phyloP scores from a whole-genome alignment of 192 early-diverging fungal species.

The Gamsiella multidivaricata region DNA sequence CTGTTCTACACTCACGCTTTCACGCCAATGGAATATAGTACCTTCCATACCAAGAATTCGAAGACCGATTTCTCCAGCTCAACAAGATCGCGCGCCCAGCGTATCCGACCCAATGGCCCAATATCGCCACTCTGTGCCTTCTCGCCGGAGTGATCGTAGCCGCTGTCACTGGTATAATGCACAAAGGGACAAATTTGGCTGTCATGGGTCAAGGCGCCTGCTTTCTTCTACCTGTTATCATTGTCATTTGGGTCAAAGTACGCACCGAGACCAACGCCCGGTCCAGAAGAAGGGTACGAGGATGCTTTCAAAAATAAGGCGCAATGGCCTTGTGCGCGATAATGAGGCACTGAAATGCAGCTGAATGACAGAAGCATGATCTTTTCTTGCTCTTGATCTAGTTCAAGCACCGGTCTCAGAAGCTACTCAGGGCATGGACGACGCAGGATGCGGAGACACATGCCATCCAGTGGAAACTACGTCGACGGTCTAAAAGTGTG shows the following conservation, averaged over 20 bases:
- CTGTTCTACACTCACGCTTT: too few relatives aligned
- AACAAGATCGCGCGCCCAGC: constrained; percentile 17
- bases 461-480: constrained; percentile 49
- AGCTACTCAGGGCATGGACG: constrained; percentile 42
- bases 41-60: constrained; percentile 25
- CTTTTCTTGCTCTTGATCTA: too few relatives aligned
- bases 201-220: constrained; percentile 34
- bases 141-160: neutral
- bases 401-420: constrained; percentile 45
- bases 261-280: constrained; percentile 15
- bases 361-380: too few relatives aligned
- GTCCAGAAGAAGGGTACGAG: constrained; percentile 14
- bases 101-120: constrained; percentile 41
- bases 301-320: too few relatives aligned
- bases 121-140: neutral
- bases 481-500: constrained; percentile 12
- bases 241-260: constrained; percentile 40
- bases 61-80: constrained; percentile 25
- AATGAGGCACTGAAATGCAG: too few relatives aligned
- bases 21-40: constrained; percentile 27
- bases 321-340: too few relatives aligned
- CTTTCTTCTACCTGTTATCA: constrained; percentile 26
- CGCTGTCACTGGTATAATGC: neutral
- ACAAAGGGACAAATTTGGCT: constrained; percentile 10
- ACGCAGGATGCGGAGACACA: constrained; percentile 18